Base-by-base conservation (phyloP, 257 asterid genomes). In the Nicotiana tabacum region DNA sequence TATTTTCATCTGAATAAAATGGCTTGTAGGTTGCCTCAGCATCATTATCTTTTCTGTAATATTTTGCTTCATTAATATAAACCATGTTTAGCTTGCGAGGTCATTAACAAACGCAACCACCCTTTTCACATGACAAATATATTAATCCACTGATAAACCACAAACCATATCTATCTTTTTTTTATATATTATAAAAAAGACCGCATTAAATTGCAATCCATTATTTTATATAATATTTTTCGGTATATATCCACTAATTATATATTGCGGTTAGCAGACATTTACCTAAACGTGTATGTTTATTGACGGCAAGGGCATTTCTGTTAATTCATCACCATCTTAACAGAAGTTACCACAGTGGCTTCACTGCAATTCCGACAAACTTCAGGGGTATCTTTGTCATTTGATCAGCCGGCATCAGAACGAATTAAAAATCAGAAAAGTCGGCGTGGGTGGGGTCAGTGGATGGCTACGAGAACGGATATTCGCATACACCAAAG, bases 401-500 rank as follows among this genome's bases (percentile, higher is more conserved):
- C 81, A 88, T 66, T 17, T 9, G 5, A 7, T 2, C 9, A 13
- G 85, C 86, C 81, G 81, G 62, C 88, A 27, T 6, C 16, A 1
- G 0, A 2, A 3, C 35, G 10, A 30, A 11, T 18, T 15, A 65
- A 21, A 46, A 39, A 37, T 10, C 9, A 4, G 46, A 43, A 67
- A 33, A 5, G 6, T 18, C 2, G 13, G 4, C 13, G 27, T 16
- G 21, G 3, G 17, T 21, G 4, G 35, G 27, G 17, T 13, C 5
- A 13, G 46, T 39, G 32, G 32, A 5, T 43, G 57, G 29, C 33
- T 39, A 39, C 17, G 4, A 30, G 11, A 39, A 15, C 8, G 91
- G 81, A 88, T 86, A 88, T 88, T 88, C 91, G 89, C 85, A 84
- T 83, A 80, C 17, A 4, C 5, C 1, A 53, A 33, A 57, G 39